phyloP scores from a whole-genome alignment of 2,329 filamentous ascomycete species.

The Chaetothyriales sp. region DNA sequence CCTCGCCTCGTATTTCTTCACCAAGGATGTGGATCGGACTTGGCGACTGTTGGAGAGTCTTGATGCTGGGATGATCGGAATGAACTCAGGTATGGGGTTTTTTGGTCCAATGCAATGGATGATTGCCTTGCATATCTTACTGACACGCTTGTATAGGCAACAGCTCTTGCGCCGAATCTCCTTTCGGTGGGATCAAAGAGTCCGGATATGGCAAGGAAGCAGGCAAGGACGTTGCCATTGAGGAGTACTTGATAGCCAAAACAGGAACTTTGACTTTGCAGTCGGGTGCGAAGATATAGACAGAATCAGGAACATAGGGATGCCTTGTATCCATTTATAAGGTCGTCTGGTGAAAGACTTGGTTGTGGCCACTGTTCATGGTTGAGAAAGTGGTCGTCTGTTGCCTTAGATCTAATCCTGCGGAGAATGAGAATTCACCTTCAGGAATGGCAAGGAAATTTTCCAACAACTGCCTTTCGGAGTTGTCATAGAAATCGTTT shows the following conservation, averaged over 20 bases:
- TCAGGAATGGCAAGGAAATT: conserved; percentile 6
- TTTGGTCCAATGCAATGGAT: too few relatives aligned
- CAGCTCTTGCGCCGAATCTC: conserved; percentile 40
- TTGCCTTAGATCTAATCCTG: too few relatives aligned
- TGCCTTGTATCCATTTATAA: too few relatives aligned
- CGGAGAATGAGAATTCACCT: too few relatives aligned
- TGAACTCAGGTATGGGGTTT: conserved; percentile 23
- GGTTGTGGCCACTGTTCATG: too few relatives aligned
- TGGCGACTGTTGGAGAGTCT: conserved; percentile 47
- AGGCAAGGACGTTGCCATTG: conserved; percentile 52
- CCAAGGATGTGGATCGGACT: conserved; percentile 44
- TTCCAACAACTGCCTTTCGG: conserved; percentile 5
- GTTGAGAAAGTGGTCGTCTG: too few relatives aligned
- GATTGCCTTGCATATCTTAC: too few relatives aligned
- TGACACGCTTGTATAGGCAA: too few relatives aligned
- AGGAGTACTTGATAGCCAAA: conserved; percentile 50
- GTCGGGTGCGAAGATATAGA: too few relatives aligned
- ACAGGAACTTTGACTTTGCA: conserved; percentile 53
- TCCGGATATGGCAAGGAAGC: conserved; percentile 55
- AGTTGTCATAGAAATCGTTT: neutral
- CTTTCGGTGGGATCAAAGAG: conserved; percentile 56
- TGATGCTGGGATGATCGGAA: conserved; percentile 39
- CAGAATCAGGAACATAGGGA: too few relatives aligned
- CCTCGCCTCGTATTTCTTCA: conserved; percentile 45
- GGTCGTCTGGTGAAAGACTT: too few relatives aligned